Base-by-base conservation (phyloP, 495 filamentous ascomycete genomes). In the Penicillium herquei region DNA sequence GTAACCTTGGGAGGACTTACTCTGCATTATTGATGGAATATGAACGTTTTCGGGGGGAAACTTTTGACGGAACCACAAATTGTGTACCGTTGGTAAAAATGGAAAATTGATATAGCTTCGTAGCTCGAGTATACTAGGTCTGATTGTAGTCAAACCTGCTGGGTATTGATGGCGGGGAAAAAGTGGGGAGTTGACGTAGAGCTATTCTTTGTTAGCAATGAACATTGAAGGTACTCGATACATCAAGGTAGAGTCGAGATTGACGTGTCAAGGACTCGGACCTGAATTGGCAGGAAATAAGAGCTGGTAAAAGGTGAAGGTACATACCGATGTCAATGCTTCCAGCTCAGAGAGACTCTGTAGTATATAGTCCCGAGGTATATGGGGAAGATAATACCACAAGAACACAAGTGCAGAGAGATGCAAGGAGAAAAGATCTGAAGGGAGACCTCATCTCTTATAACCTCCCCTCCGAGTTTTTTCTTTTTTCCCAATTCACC, bases 141-240 rank as follows among this genome's bases (percentile, higher is more conserved):
- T 42, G 21, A 54, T 54, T 52, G 39, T 47, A 4, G 35, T 7
- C n/a, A 47, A 54, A 53, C 51, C 16, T 51, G 57, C 46, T 30
- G 21, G 4, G 31, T 32, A 48, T 37, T 50, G 33, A 37, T 2
- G 49, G 55, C 50, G 54, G 61, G 57, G 57, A 51, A 63, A 63
- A 52, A 60, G 51, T 47, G 50, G 57, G 49, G 54, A 39, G 49
- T 61, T 53, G 34, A 37, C 12, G 34, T n/a, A 49, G n/a, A 13
- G 11, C 42, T 7, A 18, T 26, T 18, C 18, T 16, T 5, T 39
- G 49, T 39, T 51, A 39, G 49, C 21, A 46, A 21, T 18, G 18
- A 3, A 13, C 12, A 37, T 13, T 37, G 34, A 10, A 37, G 21
- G 21, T 26, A 26, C 21, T 26, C 21, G 21, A 26, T 26, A 26